Base-by-base conservation (phyloP, 1,284 basidiomycete genomes). In the Marasmius sp. region DNA sequence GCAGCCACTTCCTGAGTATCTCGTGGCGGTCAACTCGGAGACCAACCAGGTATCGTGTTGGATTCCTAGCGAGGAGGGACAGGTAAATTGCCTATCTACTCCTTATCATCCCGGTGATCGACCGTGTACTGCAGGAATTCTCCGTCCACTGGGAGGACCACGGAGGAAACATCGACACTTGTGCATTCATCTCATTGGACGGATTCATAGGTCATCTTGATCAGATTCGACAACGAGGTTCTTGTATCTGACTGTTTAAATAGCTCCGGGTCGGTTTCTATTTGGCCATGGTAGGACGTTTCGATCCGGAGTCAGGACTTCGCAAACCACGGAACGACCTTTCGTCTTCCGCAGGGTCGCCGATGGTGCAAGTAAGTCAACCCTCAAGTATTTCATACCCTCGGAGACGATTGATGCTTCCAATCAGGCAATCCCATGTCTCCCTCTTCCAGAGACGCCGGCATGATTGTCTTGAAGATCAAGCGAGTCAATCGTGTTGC, bases 121-220 rank as follows among this genome's bases (percentile, higher is more conserved):
- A 59, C n/a, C 11, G 34, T 20, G 54, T 64, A 48, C 60, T 20
- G 27, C 63, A 88, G 85, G 69, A 66, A 9, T 89, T 89, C 69
- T 74, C 77, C 2, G 81, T 89, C 0, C 79, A 83, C 65, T 89
- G 87, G 87, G 75, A 74, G 38, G 87, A 89, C 65, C 74, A 81
- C 59, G 85, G 82, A n/a, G 77, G 81, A 39, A 69, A 71, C 33
- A 68, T 83, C 2, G 77, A 83, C 60, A 83, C 84, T 6, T 86
- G 84, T 61, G 74, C 80, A 0, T 89, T 80, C 67, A 84, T 90
- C 14, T 75, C 76, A 27, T 70, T 89, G 5, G 88, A 89, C 67
- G 87, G 87, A 0, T 77, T 80, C 59, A 70, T 77, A 7, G 52
- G 52, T 54, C 16, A 6, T 51, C 20, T 38, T 18, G 10, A 54